Conservation (phyloP, 2,329 filamentous ascomycete species). For the Clonostachys byssicola region DNA sequence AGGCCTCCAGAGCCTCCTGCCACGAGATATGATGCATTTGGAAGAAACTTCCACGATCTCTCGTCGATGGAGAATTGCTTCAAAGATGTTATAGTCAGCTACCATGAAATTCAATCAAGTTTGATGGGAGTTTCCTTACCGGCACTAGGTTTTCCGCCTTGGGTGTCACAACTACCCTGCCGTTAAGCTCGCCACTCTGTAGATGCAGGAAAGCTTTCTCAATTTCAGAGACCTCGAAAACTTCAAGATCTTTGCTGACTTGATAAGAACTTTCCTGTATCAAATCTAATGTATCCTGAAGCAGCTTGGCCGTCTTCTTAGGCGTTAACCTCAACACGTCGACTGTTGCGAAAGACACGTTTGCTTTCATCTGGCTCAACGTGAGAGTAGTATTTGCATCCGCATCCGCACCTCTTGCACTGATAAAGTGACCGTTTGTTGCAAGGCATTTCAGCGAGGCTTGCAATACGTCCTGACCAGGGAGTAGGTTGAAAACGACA, state of each 20-base stretch:
- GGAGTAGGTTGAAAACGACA: slow-evolving; percentile 23
- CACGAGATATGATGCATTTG: slow-evolving; percentile 9
- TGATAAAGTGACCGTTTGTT: slow-evolving; percentile 23
- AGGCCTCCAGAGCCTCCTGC: slow-evolving; percentile 12
- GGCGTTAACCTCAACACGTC: slow-evolving; percentile 1
- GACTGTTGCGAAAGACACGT: slow-evolving; percentile 8
- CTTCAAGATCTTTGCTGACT: background rate
- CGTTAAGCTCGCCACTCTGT: slow-evolving; percentile 29
- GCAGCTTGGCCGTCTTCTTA: too few relatives aligned
- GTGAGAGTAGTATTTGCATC: slow-evolving; percentile 3
- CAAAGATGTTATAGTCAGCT: slow-evolving; percentile 12
- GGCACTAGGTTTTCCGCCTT: slow-evolving; percentile 5
- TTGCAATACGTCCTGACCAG: slow-evolving; percentile 18
- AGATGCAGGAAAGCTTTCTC: slow-evolving; percentile 31
- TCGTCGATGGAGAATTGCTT: background rate
- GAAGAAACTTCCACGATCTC: background rate
- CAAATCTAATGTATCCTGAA: too few relatives aligned
- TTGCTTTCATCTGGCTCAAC: slow-evolving; percentile 8
- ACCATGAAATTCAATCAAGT: background rate
- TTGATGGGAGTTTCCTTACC: slow-evolving; percentile 4
- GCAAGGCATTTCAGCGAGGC: slow-evolving; percentile 27
- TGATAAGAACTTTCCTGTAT: too few relatives aligned
- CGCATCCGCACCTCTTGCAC: slow-evolving; percentile 26
- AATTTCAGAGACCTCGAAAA: slow-evolving; percentile 18
- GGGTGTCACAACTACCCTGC: slow-evolving; percentile 30